Evolutionary conservation across 306 rosid genomes (phyloP), one percentile per base, ranked within the genome.

Genomic region (Rubus idaeus): DNA sequence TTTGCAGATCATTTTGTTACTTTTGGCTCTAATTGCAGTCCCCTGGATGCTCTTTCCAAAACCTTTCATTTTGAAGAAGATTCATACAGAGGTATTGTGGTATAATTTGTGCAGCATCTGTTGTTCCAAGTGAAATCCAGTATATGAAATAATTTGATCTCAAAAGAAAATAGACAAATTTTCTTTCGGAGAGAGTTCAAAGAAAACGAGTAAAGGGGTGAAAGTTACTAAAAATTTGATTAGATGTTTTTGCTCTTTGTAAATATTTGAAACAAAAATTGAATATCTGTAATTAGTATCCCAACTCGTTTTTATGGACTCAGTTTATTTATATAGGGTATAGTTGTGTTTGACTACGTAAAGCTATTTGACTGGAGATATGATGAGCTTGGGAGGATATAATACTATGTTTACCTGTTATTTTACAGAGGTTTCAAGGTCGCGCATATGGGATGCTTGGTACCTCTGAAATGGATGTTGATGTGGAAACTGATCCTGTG

Each of bases 1-100:
- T 78, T 62, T 85, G 97, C 99, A 96, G 99, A 89, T 96, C 77
- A 73, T 90, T 78, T 83, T 96, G 84, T 87, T 96, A 90, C 90
- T 92, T 66, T 84, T 92, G 89, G 98, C 99, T 69, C 1, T 96
- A 84, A 68, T 96, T 78, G 97, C 99, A 75, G 97, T 93, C 84
- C 99, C 99, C 16, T 96, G 99, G 99, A 96, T 96, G 99, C 99
- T 96, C 80, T 92, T 96, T 85, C 99, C 99, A 47, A 96, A 96
- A 78, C 99, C 99, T 83, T 96, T 96, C 82, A 89, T 96, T 67
- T 86, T 92, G 81, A 96, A 80, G 87, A 96, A 89, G 87, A 89
- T 89, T 81, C 89, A 96, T 70, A 78, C 91, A 0, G 98, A 96
- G 98, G 99, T 96, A 83, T 77, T 58, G 73, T 73, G 71, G 47